Conservation (phyloP, 2,329 filamentous ascomycete genomes). For the Didymella segeticola region DNA sequence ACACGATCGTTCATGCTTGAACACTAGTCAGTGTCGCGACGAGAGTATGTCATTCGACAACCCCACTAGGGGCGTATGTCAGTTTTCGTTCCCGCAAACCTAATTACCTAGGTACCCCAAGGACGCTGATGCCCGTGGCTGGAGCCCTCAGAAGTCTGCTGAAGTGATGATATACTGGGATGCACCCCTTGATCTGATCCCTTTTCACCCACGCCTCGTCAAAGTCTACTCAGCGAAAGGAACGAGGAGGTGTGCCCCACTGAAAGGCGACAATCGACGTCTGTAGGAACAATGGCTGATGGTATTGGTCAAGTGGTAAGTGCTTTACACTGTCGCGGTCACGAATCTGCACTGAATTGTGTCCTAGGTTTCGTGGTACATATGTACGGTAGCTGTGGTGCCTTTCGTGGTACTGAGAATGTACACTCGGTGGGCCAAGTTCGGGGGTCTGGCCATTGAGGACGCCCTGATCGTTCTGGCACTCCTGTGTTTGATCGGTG, state of each 20-base stretch:
- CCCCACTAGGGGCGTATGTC: not conserved
- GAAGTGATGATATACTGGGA: not conserved
- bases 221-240: not conserved
- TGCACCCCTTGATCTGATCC: conserved; percentile 5
- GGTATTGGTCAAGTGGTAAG: conserved; percentile 35
- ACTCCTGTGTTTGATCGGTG: conserved; percentile 40
- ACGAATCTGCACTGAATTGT: conserved; percentile 5
- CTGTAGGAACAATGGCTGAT: conserved; percentile 13
- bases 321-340: not conserved
- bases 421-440: conserved; percentile 36
- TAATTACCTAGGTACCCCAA: not conserved
- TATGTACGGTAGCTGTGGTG: conserved; percentile 22
- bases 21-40: conserved; percentile 3
- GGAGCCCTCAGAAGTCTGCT: conserved; percentile 3
- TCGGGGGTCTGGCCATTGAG: conserved; percentile 38
- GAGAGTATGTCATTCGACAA: conserved; percentile 1
- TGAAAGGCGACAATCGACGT: not conserved
- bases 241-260: not conserved
- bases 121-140: not conserved
- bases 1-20: conserved; percentile 4
- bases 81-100: not conserved
- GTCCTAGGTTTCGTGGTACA: conserved; percentile 20
- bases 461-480: conserved; percentile 43
- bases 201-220: not conserved
- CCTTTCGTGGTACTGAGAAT: conserved; percentile 40